A percentile compares a stretch with the other conserved stretches of the same genome.
Evolutionary conservation across 768 basidiomycete species (phyloP).

Genomic region (Tubosaeta brunneosetosa): DNA sequence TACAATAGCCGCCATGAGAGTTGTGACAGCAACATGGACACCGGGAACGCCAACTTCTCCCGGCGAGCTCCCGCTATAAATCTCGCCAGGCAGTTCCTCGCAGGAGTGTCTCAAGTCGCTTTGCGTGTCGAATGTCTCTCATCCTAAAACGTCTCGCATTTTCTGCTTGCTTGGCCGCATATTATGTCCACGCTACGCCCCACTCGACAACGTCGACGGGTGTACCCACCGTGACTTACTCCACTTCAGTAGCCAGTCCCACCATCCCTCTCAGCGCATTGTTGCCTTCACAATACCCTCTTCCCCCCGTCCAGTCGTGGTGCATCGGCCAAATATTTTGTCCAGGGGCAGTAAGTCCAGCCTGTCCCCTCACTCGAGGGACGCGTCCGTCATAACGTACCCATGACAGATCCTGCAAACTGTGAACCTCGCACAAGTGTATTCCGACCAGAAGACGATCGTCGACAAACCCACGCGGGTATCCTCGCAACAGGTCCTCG

Average conservation of each 20-base stretch:
- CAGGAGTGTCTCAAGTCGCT: neutral
- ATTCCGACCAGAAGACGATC: slow-evolving; percentile 80
- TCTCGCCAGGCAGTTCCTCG: neutral
- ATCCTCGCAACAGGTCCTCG: slow-evolving; percentile 57
- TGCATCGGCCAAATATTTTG: slow-evolving; percentile 78
- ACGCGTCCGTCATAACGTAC: neutral
- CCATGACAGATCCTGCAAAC: slow-evolving; percentile 68
- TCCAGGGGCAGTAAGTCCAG: slow-evolving; percentile 56
- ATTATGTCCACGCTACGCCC: slow-evolving; percentile 15
- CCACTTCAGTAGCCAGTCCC: slow-evolving; percentile 63
- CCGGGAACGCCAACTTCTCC: neutral
- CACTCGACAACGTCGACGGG: slow-evolving; percentile 15
- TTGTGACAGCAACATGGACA: neutral
- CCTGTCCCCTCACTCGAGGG: too few relatives aligned
- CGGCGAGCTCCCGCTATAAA: neutral
- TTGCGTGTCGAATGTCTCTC: slow-evolving; percentile 31
- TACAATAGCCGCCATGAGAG: neutral
- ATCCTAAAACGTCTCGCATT: slow-evolving; percentile 2
- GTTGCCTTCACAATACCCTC: slow-evolving; percentile 61
- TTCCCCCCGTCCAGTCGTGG: slow-evolving; percentile 73
- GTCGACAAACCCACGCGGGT: slow-evolving; percentile 85
- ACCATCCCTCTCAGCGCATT: slow-evolving; percentile 46
- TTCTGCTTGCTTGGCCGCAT: slow-evolving; percentile 11
- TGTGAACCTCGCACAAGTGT: slow-evolving; percentile 73
- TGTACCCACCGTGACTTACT: slow-evolving; percentile 38